phyloP scores from a whole-genome alignment of 2,329 filamentous ascomycete genomes.

The Gremmenia infestans region DNA sequence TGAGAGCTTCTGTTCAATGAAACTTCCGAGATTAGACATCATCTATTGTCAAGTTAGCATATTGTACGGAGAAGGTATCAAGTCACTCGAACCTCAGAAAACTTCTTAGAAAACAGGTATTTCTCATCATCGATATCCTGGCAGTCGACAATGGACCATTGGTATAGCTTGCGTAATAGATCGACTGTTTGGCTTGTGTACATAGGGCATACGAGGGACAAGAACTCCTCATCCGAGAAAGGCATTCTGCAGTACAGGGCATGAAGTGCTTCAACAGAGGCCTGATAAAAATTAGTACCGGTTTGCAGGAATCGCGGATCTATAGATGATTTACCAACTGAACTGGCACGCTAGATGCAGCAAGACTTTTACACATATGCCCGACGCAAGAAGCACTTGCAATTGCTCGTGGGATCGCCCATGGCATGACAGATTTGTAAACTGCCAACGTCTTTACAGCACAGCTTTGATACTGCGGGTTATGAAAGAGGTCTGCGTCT shows the following conservation, averaged over 20 bases:
- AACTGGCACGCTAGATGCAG: constrained; percentile 63
- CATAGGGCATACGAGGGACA: constrained; percentile 72
- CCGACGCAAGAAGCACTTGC: constrained; percentile 64
- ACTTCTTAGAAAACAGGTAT: constrained; percentile 88
- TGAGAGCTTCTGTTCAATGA: constrained; percentile 72
- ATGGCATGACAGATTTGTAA: constrained; percentile 73
- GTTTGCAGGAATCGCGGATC: background rate
- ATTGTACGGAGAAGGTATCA: background rate
- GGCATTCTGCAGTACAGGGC: constrained; percentile 71
- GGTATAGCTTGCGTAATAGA: constrained; percentile 68
- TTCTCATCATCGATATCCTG: constrained; percentile 86
- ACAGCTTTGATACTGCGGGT: constrained; percentile 63
- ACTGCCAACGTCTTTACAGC: constrained; percentile 73
- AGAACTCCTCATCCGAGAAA: constrained; percentile 73
- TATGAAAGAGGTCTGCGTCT: constrained; percentile 56
- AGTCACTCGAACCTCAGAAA: constrained; percentile 67
- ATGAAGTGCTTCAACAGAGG: constrained; percentile 77
- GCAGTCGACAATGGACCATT: constrained; percentile 74
- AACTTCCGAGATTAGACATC: constrained; percentile 78
- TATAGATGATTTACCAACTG: constrained; percentile 57
- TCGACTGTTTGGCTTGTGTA: constrained; percentile 67
- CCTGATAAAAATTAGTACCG: constrained; percentile 41
- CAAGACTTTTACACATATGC: constrained; percentile 66
- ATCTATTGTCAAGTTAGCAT: constrained; percentile 47
- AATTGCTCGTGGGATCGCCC: constrained; percentile 82